phyloP scores from a whole-genome alignment of 371 early-diverging fungal species.

The Phascolomyces articulosus region DNA sequence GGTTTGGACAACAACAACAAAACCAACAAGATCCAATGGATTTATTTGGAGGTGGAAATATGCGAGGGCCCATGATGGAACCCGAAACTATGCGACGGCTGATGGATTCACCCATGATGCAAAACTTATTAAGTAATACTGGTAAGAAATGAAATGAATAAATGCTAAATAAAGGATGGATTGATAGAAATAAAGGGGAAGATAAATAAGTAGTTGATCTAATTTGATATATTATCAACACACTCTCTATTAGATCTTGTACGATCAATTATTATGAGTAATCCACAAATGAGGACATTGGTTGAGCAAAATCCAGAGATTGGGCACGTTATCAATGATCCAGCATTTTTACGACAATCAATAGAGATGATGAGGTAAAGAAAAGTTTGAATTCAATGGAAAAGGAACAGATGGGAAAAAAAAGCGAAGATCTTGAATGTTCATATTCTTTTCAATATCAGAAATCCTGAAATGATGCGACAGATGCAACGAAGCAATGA shows the following conservation, averaged over 20 bases:
- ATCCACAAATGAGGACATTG: slow-evolving; percentile 68
- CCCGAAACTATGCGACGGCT: slow-evolving; percentile 52
- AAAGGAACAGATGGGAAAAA: background rate
- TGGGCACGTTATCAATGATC: slow-evolving; percentile 78
- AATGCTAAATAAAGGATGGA: too few relatives aligned
- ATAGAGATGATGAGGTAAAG: slow-evolving; percentile 57
- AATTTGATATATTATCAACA: background rate
- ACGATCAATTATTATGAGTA: slow-evolving; percentile 72
- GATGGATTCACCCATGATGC: slow-evolving; percentile 60
- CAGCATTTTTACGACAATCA: slow-evolving; percentile 73
- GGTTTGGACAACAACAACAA: background rate
- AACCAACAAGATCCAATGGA: background rate
- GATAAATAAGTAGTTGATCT: background rate
- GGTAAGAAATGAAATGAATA: slow-evolving; percentile 26
- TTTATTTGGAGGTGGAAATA: slow-evolving; percentile 5
- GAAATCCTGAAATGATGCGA: slow-evolving; percentile 82
- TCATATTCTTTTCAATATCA: slow-evolving; percentile 1
- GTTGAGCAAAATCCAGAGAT: slow-evolving; percentile 82
- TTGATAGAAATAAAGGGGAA: background rate
- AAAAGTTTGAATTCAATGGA: background rate
- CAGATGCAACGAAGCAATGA: slow-evolving; percentile 87
- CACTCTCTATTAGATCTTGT: slow-evolving; percentile 54
- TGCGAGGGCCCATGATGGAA: slow-evolving; percentile 30
- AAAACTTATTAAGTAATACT: slow-evolving; percentile 45
- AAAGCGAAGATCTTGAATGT: too few relatives aligned